Percentiles rank a stretch among this genome's conserved stretches.
These are phyloP conservation scores for Peniophora sp. DNA, from an alignment of 1,284 basidiomycete genomes.

Conservation along the genomic window DNA sequence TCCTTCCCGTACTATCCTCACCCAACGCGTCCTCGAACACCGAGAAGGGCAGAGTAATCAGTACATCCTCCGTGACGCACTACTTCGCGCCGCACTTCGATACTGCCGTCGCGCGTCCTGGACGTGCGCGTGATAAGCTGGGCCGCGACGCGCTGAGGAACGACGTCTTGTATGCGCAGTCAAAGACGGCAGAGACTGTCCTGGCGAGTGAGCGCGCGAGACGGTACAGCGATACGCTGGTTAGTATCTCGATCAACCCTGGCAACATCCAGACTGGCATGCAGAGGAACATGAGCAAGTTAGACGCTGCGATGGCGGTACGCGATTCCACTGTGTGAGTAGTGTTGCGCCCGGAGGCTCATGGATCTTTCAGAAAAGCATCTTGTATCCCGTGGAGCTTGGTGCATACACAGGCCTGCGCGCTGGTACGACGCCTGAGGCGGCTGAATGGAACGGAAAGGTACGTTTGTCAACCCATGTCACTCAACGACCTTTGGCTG, in stretches of 20 bases:
- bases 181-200: slow-evolving; percentile 24
- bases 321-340: not conserved
- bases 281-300: not conserved
- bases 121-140: not conserved
- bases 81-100: slow-evolving; percentile 7
- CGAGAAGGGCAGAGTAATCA: slow-evolving; percentile 34
- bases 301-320: not conserved
- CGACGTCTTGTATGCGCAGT: not conserved
- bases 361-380: not conserved
- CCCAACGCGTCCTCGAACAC: slow-evolving; percentile 16
- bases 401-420: slow-evolving; percentile 47
- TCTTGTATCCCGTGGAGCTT: slow-evolving; percentile 16
- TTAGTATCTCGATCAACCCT: slow-evolving; percentile 9
- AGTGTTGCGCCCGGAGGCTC: not conserved
- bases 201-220: slow-evolving; percentile 25
- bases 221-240: slow-evolving; percentile 10
- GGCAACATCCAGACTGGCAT: not conserved
- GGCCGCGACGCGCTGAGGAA: not conserved
- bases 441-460: slow-evolving; percentile 34
- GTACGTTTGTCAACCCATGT: slow-evolving; percentile 18
- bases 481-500: not conserved
- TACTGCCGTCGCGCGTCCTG: not conserved
- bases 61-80: slow-evolving; percentile 27
- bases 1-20: slow-evolving; percentile 32
- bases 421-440: slow-evolving; percentile 39